Evolutionary conservation across 2,329 filamentous ascomycete species (phyloP).

Genomic region (Helminthosporium solani): DNA sequence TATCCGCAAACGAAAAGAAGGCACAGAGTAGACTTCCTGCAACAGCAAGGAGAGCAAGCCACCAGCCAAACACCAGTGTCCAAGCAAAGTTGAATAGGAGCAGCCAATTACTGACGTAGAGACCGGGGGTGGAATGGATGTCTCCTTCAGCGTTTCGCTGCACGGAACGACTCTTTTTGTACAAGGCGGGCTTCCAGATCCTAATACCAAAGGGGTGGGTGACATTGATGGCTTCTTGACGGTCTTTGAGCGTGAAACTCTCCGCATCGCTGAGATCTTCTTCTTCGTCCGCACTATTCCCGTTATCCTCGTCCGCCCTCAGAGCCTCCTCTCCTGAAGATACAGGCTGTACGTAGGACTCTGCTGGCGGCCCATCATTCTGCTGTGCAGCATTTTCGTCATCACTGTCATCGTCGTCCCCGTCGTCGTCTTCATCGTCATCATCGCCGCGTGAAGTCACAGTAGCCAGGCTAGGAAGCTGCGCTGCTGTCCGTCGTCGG

Average conservation of each 20-base stretch:
- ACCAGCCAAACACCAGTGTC: constrained; percentile 94
- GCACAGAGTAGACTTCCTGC: constrained; percentile 77
- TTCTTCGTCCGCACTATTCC: constrained; percentile 63
- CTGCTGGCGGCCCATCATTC: constrained; percentile 24
- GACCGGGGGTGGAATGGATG: constrained; percentile 91
- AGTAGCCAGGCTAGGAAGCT: constrained; percentile 48
- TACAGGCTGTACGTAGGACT: constrained; percentile 24
- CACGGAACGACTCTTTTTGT: constrained; percentile 96
- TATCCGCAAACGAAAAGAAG: constrained; percentile 72
- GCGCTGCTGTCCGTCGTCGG: constrained; percentile 50
- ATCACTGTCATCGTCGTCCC: constrained; percentile 34
- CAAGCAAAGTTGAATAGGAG: constrained; percentile 86
- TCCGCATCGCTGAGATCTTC: constrained; percentile 84
- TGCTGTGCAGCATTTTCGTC: constrained; percentile 46
- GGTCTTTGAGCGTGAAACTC: constrained; percentile 95
- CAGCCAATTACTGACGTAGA: constrained; percentile 79
- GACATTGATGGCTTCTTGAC: constrained; percentile 96
- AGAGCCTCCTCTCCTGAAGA: constrained; percentile 45
- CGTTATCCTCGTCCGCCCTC: constrained; percentile 41
- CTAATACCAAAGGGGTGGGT: constrained; percentile 98
- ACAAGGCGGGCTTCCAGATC: constrained; percentile 97
- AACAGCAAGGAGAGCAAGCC: constrained; percentile 77
- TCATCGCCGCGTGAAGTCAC: constrained; percentile 51
- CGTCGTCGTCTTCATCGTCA: not conserved
- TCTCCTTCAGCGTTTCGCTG: constrained; percentile 95